Evolutionary conservation across 2,329 filamentous ascomycete genomes (phyloP).

Genomic region (Helotiales sp.): DNA sequence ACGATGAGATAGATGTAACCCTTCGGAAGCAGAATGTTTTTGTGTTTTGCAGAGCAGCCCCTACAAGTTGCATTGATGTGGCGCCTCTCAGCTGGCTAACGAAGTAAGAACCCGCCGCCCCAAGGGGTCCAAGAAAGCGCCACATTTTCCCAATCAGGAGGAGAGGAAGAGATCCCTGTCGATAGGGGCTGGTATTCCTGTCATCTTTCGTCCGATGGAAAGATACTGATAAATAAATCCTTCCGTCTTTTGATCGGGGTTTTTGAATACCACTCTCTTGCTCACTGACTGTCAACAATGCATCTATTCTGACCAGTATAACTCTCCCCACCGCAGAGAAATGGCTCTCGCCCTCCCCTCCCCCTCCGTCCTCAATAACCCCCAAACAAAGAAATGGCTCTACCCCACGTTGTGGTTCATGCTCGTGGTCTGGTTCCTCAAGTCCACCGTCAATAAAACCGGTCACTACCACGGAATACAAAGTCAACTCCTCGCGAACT

Average conservation of each 20-base stretch:
- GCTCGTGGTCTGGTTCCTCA: conserved; percentile 17
- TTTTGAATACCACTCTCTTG: neutral
- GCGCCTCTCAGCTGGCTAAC: neutral
- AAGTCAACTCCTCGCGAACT: neutral
- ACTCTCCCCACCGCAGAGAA: neutral
- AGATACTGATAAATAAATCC: neutral
- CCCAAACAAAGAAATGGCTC: conserved; percentile 23
- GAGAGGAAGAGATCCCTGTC: neutral
- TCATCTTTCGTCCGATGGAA: neutral
- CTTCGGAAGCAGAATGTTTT: neutral
- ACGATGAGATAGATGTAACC: neutral
- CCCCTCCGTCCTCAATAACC: conserved; percentile 4
- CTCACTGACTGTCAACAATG: neutral
- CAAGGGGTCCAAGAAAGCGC: neutral
- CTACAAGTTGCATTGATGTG: neutral
- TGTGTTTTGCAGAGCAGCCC: neutral
- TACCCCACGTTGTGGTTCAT: conserved; percentile 25
- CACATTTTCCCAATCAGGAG: neutral
- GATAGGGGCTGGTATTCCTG: neutral
- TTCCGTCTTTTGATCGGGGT: neutral
- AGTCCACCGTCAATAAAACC: conserved; percentile 4
- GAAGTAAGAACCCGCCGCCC: neutral
- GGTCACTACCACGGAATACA: conserved; percentile 5
- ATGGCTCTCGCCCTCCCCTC: conserved; percentile 9
- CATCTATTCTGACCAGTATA: neutral